Conservation (phyloP, 768 basidiomycete genomes). For the Rhizopogon salebrosus region DNA sequence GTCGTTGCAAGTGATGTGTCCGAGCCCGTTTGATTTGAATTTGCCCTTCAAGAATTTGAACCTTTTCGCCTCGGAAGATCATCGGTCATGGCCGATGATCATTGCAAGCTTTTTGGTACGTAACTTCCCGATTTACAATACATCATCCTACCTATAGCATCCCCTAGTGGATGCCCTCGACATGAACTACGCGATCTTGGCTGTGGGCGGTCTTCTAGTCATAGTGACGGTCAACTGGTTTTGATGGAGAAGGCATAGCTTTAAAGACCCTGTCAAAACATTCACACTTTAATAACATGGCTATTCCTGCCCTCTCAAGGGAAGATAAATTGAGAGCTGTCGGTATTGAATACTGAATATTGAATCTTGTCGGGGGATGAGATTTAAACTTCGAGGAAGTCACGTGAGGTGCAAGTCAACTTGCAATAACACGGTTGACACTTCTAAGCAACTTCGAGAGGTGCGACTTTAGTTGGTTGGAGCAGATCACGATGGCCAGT, state of each 20-base stretch:
- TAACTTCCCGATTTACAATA: not conserved
- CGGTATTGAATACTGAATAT: not conserved
- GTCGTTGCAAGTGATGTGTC: too few species aligned
- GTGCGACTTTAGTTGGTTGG: too few species aligned
- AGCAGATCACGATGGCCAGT: conserved; percentile 11
- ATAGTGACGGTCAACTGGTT: conserved; percentile 44
- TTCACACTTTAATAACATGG: not conserved
- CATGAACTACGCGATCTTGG: conserved; percentile 57
- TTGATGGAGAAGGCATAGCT: conserved; percentile 41
- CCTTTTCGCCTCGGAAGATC: too few species aligned
- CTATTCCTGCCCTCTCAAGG: not conserved
- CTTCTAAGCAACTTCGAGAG: too few species aligned
- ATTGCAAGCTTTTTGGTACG: conserved; percentile 40
- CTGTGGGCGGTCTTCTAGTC: conserved; percentile 41
- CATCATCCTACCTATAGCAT: conserved; percentile 48
- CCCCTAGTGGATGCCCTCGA: conserved; percentile 42
- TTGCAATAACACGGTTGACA: too few species aligned
- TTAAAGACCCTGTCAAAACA: conserved; percentile 42
- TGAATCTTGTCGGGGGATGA: too few species aligned
- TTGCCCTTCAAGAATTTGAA: too few species aligned
- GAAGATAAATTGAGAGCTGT: not conserved
- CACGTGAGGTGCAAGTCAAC: not conserved
- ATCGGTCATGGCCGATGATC: conserved; percentile 30
- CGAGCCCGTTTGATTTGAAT: too few species aligned
- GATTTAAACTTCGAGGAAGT: too few species aligned